Percentiles rank a stretch among this genome's conserved stretches.
Evolutionary conservation across 108 stramenopile species (phyloP).

Genomic region (Craspedostauros australis): DNA sequence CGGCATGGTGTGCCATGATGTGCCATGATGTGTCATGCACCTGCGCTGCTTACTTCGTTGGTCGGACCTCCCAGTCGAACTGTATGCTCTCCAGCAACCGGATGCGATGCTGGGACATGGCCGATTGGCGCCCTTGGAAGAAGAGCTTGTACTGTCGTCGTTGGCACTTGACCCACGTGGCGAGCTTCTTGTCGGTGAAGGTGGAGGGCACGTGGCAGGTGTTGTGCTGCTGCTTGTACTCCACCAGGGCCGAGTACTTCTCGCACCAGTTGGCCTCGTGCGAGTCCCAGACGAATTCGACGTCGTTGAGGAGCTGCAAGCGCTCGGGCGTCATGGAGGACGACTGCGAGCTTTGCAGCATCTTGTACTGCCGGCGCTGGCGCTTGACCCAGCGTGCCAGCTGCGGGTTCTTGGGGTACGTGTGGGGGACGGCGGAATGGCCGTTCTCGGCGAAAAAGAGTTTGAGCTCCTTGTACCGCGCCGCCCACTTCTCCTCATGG

Average conservation of each 20-base stretch:
- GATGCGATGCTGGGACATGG: slow-evolving; percentile 24
- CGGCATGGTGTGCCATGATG: too few relatives aligned
- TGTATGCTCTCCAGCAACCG: slow-evolving; percentile 12
- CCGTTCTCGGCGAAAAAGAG: too few relatives aligned
- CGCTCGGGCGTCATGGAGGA: slow-evolving; percentile 37
- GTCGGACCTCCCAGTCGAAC: slow-evolving; percentile 25
- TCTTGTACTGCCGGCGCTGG: slow-evolving; percentile 42
- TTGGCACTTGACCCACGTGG: slow-evolving; percentile 32
- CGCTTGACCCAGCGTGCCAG: slow-evolving; percentile 26
- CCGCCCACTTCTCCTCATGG: too few relatives aligned
- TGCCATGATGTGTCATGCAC: too few relatives aligned
- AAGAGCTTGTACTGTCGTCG: slow-evolving; percentile 25
- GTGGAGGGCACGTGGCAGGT: too few relatives aligned
- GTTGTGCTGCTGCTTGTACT: too few relatives aligned
- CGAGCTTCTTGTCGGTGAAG: slow-evolving; percentile 19
- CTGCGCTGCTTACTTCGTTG: neutral
- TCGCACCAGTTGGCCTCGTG: slow-evolving; percentile 26
- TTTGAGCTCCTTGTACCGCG: too few relatives aligned
- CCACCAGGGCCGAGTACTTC: slow-evolving; percentile 9
- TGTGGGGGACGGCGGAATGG: too few relatives aligned
- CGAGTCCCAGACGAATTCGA: slow-evolving; percentile 42
- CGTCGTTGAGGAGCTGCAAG: slow-evolving; percentile 21
- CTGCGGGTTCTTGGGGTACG: slow-evolving; percentile 12
- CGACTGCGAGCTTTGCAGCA: slow-evolving; percentile 24
- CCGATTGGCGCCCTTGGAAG: slow-evolving; percentile 16